Evolutionary conservation across 2,329 filamentous ascomycete genomes (phyloP), one percentile per base, ranked within the genome.

Genomic region (Hymenotorrendiella dingleyae): DNA sequence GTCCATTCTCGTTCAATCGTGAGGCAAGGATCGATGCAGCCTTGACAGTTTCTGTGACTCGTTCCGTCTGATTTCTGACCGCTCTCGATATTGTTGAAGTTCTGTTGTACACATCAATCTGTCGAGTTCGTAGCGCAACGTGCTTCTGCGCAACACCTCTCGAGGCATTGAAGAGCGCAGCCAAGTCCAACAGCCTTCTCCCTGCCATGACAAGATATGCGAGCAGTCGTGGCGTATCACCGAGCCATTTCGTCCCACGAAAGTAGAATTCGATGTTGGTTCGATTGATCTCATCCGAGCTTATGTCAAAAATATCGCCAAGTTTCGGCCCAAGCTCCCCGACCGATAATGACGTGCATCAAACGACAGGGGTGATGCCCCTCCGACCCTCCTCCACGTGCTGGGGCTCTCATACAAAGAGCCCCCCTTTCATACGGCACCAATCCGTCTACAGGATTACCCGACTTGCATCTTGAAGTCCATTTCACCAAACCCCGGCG

Each of bases 151-250:
- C 83, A 47, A 90, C 73, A 24, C 76, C 76, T 46, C 80, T 76
- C 38, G 84, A 82, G 60, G 80, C 84, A 68, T 74, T 79, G 62
- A 84, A 71, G 51, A 90, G 71, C 47, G 81, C 77, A 53, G 81
- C 78, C 55, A 84, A 69, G 67, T 90, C 86, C 60, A 89, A 59
- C 73, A 78, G 67, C 76, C 82, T 67, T 74, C 76, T 72, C 44
- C 72, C 72, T 42, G 72, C 68, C 73, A 77, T 77, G n/a, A 34
- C 37, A 46, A 42, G 28, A 28, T 19, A 35, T 45, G 21, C 23
- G 14, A 24, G 24, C 10, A 22, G 38, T 17, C 24, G 42, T 29
- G 17, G 30, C 4, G 7, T 8, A 36, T 48, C 43, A 55, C 41
- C 24, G 40, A 41, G 20, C 34, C 55, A 59, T 58, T 6, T 12